Evolutionary conservation across 2,329 filamentous ascomycete species (phyloP), one percentile per base, ranked within the genome.

Genomic region (Amauroascus verrucosus): DNA sequence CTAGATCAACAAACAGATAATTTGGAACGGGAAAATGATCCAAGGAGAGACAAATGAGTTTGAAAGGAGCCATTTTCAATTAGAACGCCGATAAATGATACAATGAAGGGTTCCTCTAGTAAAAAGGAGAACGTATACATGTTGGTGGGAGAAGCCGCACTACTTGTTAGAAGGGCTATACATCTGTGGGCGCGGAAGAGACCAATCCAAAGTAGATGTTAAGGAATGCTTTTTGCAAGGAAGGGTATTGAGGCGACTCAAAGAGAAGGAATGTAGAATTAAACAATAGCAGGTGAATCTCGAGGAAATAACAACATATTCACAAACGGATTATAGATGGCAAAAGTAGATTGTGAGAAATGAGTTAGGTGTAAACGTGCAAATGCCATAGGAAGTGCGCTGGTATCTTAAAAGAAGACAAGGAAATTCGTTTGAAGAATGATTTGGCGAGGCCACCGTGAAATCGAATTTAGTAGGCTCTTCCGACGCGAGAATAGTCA

Each of bases 401-500:
- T 46, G 50, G 50, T 52, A 52, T 52, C 41, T 52, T 16, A 32
- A 8, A 18, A 40, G n/a, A 28, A 6, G 38, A 26, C 8, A 51
- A 52, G 50, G 50, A 52, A 38, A 52, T 52, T 52, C 50, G 50
- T 52, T 46, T 46, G 24, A 22, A 41, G 24, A 20, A 35, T 13
- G 14, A 18, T 16, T 45, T 18, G 24, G 48, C 6, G 1, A 14
- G 28, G 20, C 30, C 14, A 38, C 14, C 30, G 40, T 37, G 11
- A n/a, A 20, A 24, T 4, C 9, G 13, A 13, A 8, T 26, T 44
- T 24, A 53, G 24, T 53, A 53, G 16, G 51, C 51, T 26, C 51
- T 47, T 24, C 51, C 51, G 4, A 53, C 51, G 37, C 45, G 51
- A 41, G 22, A 24, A 30, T 54, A 63, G 38, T 69, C 67, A 22